Evolutionary conservation across 345 rosid species (phyloP).

Genomic region (Reutealis trisperma): DNA sequence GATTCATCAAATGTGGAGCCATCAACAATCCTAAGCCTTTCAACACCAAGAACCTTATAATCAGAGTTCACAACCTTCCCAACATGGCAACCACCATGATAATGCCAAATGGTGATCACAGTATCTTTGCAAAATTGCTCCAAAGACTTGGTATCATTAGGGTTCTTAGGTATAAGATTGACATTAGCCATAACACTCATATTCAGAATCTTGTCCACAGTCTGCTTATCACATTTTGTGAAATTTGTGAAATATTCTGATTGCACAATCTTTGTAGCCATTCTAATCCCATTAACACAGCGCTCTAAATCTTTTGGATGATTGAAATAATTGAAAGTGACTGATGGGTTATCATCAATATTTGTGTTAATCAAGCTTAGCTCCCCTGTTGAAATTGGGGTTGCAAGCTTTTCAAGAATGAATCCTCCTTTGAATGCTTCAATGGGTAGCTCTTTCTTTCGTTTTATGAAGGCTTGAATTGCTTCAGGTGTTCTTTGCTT

Average conservation of each 20-base stretch:
- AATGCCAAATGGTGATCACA: constrained; percentile 96
- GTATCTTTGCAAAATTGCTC: constrained; percentile 97
- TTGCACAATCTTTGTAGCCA: constrained; percentile 58
- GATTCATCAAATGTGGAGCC: constrained; percentile 77
- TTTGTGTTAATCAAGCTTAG: constrained; percentile 65
- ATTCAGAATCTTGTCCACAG: constrained; percentile 65
- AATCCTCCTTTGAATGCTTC: constrained; percentile 95
- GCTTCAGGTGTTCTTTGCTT: constrained; percentile 72
- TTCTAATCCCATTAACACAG: constrained; percentile 73
- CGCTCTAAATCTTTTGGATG: constrained; percentile 69
- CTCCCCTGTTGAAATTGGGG: constrained; percentile 69
- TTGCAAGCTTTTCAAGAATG: constrained; percentile 81
- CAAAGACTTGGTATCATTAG: constrained; percentile 76
- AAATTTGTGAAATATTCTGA: constrained; percentile 64
- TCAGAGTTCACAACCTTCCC: constrained; percentile 69
- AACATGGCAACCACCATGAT: constrained; percentile 91
- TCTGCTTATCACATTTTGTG: constrained; percentile 50
- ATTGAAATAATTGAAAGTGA: constrained; percentile 89
- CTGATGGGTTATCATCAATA: constrained; percentile 75
- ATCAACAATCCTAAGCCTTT: constrained; percentile 75
- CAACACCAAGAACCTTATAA: constrained; percentile 62
- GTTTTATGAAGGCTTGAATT: constrained; percentile 47
- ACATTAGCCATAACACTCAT: constrained; percentile 70
- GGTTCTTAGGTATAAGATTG: constrained; percentile 70
- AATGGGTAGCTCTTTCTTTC: constrained; percentile 58